These are phyloP conservation scores for Dothistroma pini DNA, from an alignment of 2,329 filamentous ascomycete species.

Conservation along the genomic window DNA sequence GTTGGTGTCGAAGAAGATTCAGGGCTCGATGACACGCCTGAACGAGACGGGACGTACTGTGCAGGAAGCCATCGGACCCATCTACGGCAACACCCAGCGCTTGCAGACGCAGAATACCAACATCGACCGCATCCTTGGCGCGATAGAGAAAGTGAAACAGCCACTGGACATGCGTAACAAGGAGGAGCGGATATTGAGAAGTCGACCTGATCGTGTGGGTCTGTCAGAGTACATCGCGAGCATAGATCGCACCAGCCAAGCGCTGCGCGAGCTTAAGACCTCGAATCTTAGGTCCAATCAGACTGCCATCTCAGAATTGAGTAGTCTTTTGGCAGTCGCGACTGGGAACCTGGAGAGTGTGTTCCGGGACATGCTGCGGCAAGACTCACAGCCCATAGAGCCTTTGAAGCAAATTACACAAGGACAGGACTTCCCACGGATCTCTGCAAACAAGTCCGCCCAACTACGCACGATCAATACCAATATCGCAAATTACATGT, in stretches of 20 bases:
- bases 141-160: constrained; percentile 83
- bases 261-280: constrained; percentile 76
- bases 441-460: constrained; percentile 72
- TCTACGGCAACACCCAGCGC: constrained; percentile 87
- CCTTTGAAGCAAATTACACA: constrained; percentile 92
- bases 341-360: constrained; percentile 79
- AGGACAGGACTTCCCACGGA: constrained; percentile 67
- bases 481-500: constrained; percentile 32
- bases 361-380: constrained; percentile 73
- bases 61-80: constrained; percentile 84
- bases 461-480: constrained; percentile 74
- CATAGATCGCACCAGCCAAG: constrained; percentile 81
- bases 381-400: constrained; percentile 77
- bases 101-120: constrained; percentile 86
- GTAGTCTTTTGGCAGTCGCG: constrained; percentile 70
- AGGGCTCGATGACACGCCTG: constrained; percentile 76
- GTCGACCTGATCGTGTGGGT: constrained; percentile 72
- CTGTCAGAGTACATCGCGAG: constrained; percentile 83
- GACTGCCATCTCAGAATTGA: constrained; percentile 77
- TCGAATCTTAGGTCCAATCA: constrained; percentile 94
- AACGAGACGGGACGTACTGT: constrained; percentile 88
- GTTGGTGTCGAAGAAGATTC: constrained; percentile 90
- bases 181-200: constrained; percentile 84
- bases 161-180: constrained; percentile 89
- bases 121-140: constrained; percentile 77